A percentile compares a stretch with the other conserved stretches of the same genome.
Conservation (phyloP, 73 alveolate genomes). For the Durusdinium trenchii region DNA sequence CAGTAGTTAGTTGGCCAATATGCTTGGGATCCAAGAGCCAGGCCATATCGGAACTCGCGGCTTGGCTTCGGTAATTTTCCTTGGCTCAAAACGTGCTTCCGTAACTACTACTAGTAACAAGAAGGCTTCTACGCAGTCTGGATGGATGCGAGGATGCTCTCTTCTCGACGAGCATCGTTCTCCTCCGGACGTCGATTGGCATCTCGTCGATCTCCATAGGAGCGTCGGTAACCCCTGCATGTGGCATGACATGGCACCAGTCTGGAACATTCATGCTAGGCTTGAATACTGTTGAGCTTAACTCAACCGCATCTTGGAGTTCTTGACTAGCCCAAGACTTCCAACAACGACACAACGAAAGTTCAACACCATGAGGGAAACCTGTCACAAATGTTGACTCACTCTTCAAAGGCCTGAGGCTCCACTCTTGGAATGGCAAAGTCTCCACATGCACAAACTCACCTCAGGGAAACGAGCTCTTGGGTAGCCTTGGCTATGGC, state of each 20-base stretch:
- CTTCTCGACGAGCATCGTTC: background rate
- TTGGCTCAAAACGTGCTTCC: background rate
- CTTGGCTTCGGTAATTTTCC: conserved; percentile 78
- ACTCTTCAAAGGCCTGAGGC: conserved; percentile 71
- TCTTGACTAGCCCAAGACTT: too few relatives aligned
- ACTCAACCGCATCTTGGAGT: too few relatives aligned
- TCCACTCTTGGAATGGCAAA: conserved; percentile 91
- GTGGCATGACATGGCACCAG: background rate
- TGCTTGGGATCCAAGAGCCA: background rate
- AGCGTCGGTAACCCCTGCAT: conserved; percentile 62
- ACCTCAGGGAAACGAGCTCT: background rate
- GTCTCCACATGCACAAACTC: conserved; percentile 94
- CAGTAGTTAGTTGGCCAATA: background rate
- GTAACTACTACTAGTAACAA: background rate
- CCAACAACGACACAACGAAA: too few relatives aligned
- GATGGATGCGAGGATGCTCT: background rate
- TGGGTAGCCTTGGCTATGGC: too few relatives aligned
- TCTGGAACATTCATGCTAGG: too few relatives aligned
- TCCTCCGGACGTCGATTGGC: conserved; percentile 81
- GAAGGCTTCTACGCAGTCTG: background rate
- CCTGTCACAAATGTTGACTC: too few relatives aligned
- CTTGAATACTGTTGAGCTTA: too few relatives aligned
- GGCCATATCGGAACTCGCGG: conserved; percentile 76
- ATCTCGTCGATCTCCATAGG: conserved; percentile 88
- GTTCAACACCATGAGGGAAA: too few relatives aligned